Conservation (phyloP, 2,329 filamentous ascomycete species). For the Curvularia eragrostidis region DNA sequence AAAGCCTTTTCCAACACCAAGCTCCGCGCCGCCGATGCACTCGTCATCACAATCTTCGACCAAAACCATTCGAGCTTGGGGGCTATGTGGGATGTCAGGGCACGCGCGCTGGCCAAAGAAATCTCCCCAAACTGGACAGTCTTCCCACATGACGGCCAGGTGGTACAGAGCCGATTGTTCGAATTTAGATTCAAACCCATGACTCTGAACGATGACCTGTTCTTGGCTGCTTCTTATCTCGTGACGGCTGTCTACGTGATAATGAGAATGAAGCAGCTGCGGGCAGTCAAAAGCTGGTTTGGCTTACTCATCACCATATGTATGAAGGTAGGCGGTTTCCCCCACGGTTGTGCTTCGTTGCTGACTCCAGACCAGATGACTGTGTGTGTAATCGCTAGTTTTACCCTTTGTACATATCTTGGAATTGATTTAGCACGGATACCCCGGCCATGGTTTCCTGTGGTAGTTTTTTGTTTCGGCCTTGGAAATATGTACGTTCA, state of each 20-base stretch:
- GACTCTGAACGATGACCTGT: conserved; percentile 68
- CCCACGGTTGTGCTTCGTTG: not conserved
- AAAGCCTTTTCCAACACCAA: conserved; percentile 73
- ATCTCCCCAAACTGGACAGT: conserved; percentile 66
- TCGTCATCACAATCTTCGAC: conserved; percentile 79
- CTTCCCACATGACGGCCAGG: conserved; percentile 66
- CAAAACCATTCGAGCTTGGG: conserved; percentile 69
- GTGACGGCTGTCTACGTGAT: conserved; percentile 70
- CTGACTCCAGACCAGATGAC: conserved; percentile 56
- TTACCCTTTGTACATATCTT: conserved; percentile 78
- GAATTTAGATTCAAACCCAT: conserved; percentile 81
- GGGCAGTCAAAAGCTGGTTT: conserved; percentile 76
- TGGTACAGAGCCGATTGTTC: conserved; percentile 68
- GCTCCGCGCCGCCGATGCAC: conserved; percentile 74
- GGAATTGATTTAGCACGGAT: conserved; percentile 78
- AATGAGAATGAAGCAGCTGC: conserved; percentile 70
- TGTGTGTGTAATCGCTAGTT: conserved; percentile 77
- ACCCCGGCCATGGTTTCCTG: conserved; percentile 75
- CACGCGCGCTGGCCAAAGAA: conserved; percentile 60
- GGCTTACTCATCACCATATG: conserved; percentile 75
- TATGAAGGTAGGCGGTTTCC: conserved; percentile 58
- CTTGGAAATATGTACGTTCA: conserved; percentile 70
- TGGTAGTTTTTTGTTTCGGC: conserved; percentile 78
- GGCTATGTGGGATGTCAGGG: conserved; percentile 68
- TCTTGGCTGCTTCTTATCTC: conserved; percentile 70